Conservation (phyloP, 129 eudicot genomes). For the Gnaphalium uliginosum region DNA sequence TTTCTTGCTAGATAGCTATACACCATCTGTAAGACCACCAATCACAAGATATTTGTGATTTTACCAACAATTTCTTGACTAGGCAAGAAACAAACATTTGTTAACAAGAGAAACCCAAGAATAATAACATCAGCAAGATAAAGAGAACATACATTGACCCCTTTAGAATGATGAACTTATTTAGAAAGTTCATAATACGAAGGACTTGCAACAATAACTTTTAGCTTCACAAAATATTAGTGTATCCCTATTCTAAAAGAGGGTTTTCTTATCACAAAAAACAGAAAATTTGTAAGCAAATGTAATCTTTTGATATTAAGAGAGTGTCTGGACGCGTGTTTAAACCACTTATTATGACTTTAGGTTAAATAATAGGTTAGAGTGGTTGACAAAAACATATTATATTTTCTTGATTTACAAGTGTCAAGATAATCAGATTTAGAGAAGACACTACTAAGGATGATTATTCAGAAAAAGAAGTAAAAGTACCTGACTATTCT, state of each 20-base stretch:
- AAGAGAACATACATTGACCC: slow-evolving; percentile 1
- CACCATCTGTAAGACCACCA: slow-evolving; percentile 35
- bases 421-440: neutral
- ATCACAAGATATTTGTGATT: slow-evolving; percentile 27
- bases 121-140: slow-evolving; percentile 7
- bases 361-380: neutral
- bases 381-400: neutral
- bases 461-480: neutral
- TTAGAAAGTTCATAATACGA: neutral
- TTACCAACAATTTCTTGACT: slow-evolving; percentile 7
- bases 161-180: neutral
- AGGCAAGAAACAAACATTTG: neutral
- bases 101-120: slow-evolving; percentile 1
- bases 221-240: neutral
- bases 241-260: neutral
- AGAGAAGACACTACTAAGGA: neutral
- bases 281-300: neutral
- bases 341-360: neutral
- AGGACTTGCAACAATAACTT: neutral
- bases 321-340: neutral
- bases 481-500: neutral
- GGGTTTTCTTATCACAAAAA: neutral
- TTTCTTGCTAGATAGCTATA: slow-evolving; percentile 6
- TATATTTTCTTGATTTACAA: neutral
- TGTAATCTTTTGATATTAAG: neutral